Conservation (phyloP, 2,329 filamentous ascomycete genomes). For the Hypoxylon sp. region DNA sequence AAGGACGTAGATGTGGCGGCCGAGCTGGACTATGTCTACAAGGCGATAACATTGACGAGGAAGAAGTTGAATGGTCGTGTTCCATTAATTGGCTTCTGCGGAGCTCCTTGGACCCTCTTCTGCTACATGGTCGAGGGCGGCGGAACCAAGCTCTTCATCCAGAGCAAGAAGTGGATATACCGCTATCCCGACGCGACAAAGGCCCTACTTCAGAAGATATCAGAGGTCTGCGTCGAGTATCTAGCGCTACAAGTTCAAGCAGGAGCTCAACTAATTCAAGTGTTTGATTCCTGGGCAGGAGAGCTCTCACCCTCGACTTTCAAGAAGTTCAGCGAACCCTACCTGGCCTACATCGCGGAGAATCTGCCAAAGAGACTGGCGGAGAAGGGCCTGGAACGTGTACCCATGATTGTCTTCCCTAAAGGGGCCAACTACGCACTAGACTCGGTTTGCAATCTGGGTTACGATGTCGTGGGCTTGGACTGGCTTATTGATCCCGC, state of each 20-base stretch:
- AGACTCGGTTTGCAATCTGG: constrained; percentile 86
- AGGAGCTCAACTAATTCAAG: constrained; percentile 93
- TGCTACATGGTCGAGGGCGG: constrained; percentile 99
- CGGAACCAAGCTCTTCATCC: constrained; percentile 93
- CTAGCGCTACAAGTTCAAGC: constrained; percentile 92
- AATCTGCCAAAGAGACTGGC: constrained; percentile 81
- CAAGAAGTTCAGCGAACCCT: constrained; percentile 87
- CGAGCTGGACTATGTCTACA: constrained; percentile 94
- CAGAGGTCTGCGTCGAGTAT: constrained; percentile 95
- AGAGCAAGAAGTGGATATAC: constrained; percentile 98
- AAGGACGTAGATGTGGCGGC: constrained; percentile 85
- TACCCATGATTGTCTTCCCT: constrained; percentile 98
- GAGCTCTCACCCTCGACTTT: constrained; percentile 90
- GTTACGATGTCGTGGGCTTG: constrained; percentile 93
- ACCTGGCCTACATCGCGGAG: constrained; percentile 85
- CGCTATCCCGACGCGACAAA: constrained; percentile 86
- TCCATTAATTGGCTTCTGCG: constrained; percentile 95
- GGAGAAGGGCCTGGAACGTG: constrained; percentile 81
- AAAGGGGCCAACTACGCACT: constrained; percentile 98
- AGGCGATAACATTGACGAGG: constrained; percentile 91
- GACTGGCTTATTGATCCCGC: constrained; percentile 95
- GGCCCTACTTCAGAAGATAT: constrained; percentile 88
- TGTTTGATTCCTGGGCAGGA: constrained; percentile 98
- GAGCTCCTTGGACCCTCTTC: constrained; percentile 95
- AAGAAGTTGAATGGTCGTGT: constrained; percentile 90